Base-by-base conservation (phyloP, 2,329 filamentous ascomycete species). In the Colletotrichum coccodes region DNA sequence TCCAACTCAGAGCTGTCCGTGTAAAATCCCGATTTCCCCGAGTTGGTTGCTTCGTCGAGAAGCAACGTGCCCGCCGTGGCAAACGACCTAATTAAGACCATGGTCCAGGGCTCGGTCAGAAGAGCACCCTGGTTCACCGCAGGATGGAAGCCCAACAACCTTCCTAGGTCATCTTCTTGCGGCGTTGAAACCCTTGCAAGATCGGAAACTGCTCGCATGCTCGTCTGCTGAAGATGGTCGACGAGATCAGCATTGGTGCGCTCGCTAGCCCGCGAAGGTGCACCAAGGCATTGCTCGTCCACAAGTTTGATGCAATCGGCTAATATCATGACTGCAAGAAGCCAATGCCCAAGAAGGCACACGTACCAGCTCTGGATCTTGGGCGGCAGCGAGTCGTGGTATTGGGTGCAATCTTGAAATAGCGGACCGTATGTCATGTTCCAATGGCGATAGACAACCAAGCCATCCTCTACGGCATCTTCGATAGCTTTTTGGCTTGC, bases 331-430 rank as follows among this genome's bases (percentile, higher is more conserved):
- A 83, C 81, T 3, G 83, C 88, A 3, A 89, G 82, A 70, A 89
- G 85, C 84, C 87, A 90, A 71, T 90, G 88, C 0, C 84, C 85
- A 0, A 83, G 79, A 28, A 90, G 81, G 60, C 87, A 85, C 16
- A 88, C 82, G 68, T 89, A 89, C 88, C 88, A 90, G 47, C 87
- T 87, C 72, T 88, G 87, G 5, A 90, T 82, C 16, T 85, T 85
- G 12, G 83, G 73, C 1, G 87, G 86, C 1, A 90, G 80, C 1
- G 76, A 72, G 36, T 85, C 79, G 67, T 88, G 87, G 67, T 86
- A 76, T 3, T 80, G 76, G 14, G 87, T 78, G 44, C 87, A 83
- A 66, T 88, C 85, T 18, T 79, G 75, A 72, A 88, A 86, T 71
- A 90, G 87, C 1, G 79, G 79, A 1, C 82, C 82, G 70, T 89